A percentile compares a stretch with the other conserved stretches of the same genome.
Conservation (phyloP, 1,139 yeast species). For the Blastobotrys persicus region DNA sequence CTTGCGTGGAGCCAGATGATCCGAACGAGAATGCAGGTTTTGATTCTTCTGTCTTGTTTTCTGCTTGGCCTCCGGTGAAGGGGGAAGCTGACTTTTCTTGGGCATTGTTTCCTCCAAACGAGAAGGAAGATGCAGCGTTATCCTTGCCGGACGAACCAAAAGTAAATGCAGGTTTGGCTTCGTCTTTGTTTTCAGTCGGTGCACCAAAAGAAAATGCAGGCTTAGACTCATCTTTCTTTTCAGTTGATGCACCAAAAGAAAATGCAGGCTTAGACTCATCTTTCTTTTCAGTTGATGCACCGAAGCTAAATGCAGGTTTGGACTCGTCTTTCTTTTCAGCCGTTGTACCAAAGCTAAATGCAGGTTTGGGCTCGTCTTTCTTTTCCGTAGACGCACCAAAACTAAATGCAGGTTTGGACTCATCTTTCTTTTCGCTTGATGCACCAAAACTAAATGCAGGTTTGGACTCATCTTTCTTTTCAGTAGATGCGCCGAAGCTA, state of each 20-base stretch:
- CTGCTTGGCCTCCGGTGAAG: conserved; percentile 4
- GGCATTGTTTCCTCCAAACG: conserved; percentile 1
- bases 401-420: conserved; percentile 1
- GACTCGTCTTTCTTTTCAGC: conserved; percentile 24
- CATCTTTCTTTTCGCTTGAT: conserved; percentile 28
- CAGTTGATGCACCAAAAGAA: conserved; percentile 9
- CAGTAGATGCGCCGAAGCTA: not conserved
- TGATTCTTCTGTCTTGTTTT: not conserved
- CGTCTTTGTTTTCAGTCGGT: not conserved
- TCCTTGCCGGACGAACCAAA: conserved; percentile 24
- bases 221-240: conserved; percentile 7
- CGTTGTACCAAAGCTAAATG: conserved; percentile 33
- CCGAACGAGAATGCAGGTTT: conserved; percentile 8
- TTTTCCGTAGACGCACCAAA: conserved; percentile 6
- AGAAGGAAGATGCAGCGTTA: not conserved
- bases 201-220: conserved; percentile 9
- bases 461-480: conserved; percentile 4
- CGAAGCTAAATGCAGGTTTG: conserved; percentile 23
- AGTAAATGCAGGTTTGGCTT: conserved; percentile 30
- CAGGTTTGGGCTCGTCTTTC: conserved; percentile 23
- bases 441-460: not conserved
- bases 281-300: conserved; percentile 14
- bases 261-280: conserved; percentile 13
- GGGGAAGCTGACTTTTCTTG: not conserved
- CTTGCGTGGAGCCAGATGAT: not conserved